Conservation (phyloP, 148 eudicot genomes). For the Talinum fruticosum region DNA sequence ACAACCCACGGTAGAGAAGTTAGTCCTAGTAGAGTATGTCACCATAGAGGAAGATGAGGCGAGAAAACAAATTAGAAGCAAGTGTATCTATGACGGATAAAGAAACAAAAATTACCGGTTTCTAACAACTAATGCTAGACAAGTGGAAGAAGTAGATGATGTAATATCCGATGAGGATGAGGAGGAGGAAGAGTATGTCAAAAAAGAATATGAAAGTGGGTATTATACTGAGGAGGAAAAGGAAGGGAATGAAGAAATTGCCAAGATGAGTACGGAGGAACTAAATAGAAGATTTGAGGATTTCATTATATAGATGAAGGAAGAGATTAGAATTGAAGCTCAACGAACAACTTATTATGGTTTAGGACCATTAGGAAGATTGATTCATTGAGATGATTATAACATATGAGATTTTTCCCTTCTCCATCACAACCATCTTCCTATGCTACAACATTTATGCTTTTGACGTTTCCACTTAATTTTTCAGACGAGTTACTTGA, state of each 20-base stretch:
- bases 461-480: too few relatives aligned
- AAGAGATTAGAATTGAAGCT: conserved; percentile 55
- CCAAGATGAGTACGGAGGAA: conserved; percentile 55
- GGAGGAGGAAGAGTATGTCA: conserved; percentile 5
- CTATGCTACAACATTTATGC: too few relatives aligned
- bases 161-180: conserved; percentile 22
- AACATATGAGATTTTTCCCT: not conserved
- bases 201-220: too few relatives aligned
- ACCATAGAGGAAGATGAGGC: not conserved
- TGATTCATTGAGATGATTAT: not conserved
- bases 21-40: conserved; percentile 7
- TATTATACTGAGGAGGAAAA: not conserved
- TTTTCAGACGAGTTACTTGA: too few relatives aligned
- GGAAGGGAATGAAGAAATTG: conserved; percentile 27
- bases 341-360: conserved; percentile 38
- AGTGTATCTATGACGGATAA: conserved; percentile 4
- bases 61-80: not conserved
- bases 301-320: conserved; percentile 68
- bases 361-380: conserved; percentile 2
- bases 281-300: conserved; percentile 70
- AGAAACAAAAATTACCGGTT: too few relatives aligned
- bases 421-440: too few relatives aligned
- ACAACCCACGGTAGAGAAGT: not conserved
- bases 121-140: too few relatives aligned
- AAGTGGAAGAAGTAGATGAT: conserved; percentile 17